A percentile compares a stretch with the other conserved stretches of the same genome.
Evolutionary conservation across 1,139 yeast species (phyloP).

Genomic region (Sugiyamaella japonica): DNA sequence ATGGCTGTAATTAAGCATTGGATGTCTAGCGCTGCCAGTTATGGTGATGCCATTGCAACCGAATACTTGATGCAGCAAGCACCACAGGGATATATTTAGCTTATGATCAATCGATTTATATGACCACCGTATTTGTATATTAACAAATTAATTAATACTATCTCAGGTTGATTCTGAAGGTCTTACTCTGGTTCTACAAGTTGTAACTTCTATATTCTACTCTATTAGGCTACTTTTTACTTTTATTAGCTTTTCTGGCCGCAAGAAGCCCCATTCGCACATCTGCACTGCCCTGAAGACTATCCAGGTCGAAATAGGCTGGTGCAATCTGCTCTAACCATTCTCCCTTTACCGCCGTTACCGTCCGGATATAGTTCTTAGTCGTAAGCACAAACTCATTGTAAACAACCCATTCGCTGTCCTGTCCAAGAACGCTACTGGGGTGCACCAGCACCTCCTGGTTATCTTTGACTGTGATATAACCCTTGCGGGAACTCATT

Average conservation of each 20-base stretch:
- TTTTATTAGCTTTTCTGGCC: constrained; percentile 12
- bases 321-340: constrained; percentile 91
- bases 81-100: constrained; percentile 18
- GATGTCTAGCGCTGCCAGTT: constrained; percentile 37
- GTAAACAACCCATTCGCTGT: constrained; percentile 90
- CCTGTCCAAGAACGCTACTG: constrained; percentile 80
- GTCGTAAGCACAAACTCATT: constrained; percentile 94
- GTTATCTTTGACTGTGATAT: constrained; percentile 88
- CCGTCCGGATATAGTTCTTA: constrained; percentile 91
- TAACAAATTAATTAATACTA: no score
- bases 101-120: no score
- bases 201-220: no score
- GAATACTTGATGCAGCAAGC: constrained; percentile 35
- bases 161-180: no score
- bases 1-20: constrained; percentile 39
- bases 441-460: constrained; percentile 96
- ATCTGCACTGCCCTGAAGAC: constrained; percentile 69
- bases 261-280: constrained; percentile 60
- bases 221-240: no score
- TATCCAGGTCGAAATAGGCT: constrained; percentile 70
- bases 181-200: no score
- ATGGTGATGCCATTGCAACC: constrained; percentile 38
- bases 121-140: no score
- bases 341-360: constrained; percentile 87
- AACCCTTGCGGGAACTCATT: constrained; percentile 47